Base-by-base conservation (phyloP, 2,329 filamentous ascomycete genomes). In the Pseudovirgaria hyperparasitica region DNA sequence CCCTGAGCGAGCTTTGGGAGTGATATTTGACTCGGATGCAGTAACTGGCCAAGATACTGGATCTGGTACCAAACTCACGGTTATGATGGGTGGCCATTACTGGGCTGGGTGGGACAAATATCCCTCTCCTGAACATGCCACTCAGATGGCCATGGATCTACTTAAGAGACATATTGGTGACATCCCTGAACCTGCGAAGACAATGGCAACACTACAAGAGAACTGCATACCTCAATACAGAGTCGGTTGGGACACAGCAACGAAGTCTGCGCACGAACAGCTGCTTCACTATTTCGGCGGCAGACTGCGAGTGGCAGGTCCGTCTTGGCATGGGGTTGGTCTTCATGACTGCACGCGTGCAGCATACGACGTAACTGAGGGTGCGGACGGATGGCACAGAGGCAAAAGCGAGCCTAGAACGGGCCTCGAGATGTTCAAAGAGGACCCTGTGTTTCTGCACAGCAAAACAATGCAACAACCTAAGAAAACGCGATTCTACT, bases 1-100 rank as follows among this genome's bases (percentile, higher is more conserved):
- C 48, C 79, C 82, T 2, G 82, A 92, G 50, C 70, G 73, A 34
- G 81, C 78, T 1, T 72, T 98, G 5, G 90, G 90, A 35, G 86
- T 96, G 27, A 79, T 96, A 33, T 96, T 96, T 53, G 85, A 93
- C 54, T 82, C 76, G 3, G 74, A 82, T 36, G 67, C 69, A 11
- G 57, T 62, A n/a, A 45, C 54, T 25, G 67, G 65, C 11, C 63
- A 70, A 40, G 70, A 78, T 46, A 62, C 56, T 4, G 62, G 52
- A 2, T 46, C 51, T 0, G 84, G 82, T 14, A 92, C 84, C 9
- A 93, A 92, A 52, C 56, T 96, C 28, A 93, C 87, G 10, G 81
- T 96, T 41, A 92, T 98, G 74, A 62, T 98, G 30, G 90, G 90
- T 32, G 90, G 90, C 2, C 85, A 94, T 56, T 84, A 82, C 69